Percentiles rank a stretch among this genome's conserved stretches.
These are phyloP conservation scores for Linanthus parryae DNA, from an alignment of 148 eudicot genomes.

Conservation along the genomic window DNA sequence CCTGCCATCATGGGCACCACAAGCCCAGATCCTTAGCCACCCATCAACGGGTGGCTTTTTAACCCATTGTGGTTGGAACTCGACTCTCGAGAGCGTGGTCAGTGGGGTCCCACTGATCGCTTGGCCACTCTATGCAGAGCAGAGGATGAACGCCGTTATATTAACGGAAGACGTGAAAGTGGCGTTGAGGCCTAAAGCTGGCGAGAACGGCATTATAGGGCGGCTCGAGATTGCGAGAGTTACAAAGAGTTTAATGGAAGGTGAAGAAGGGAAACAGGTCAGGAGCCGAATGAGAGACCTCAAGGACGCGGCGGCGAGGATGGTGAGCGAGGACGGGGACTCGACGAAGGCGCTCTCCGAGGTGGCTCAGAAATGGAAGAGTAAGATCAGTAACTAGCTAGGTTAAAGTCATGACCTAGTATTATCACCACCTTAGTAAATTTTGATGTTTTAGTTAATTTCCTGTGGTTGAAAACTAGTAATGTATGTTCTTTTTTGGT, in stretches of 20 bases:
- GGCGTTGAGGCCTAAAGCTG: conserved; percentile 28
- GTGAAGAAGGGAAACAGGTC: conserved; percentile 42
- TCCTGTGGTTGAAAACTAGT: no score
- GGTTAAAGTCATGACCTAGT: neutral
- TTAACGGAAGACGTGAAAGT: conserved; percentile 34
- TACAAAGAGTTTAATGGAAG: conserved; percentile 45
- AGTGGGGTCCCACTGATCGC: conserved; percentile 44
- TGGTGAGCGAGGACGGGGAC: conserved; percentile 30
- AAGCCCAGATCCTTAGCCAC: conserved; percentile 33
- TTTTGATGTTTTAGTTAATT: no score
- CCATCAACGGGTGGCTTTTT: conserved; percentile 46
- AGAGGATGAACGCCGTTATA: conserved; percentile 41
- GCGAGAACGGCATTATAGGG: conserved; percentile 17
- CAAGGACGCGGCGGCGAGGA: conserved; percentile 35
- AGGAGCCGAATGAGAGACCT: conserved; percentile 27
- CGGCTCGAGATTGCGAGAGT: conserved; percentile 30
- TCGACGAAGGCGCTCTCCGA: conserved; percentile 32
- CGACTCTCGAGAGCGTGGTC: conserved; percentile 40
- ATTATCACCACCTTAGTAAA: no score
- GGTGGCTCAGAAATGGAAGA: conserved; percentile 36
- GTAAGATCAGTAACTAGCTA: conserved; percentile 6
- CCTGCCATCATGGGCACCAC: conserved; percentile 49
- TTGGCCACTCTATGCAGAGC: conserved; percentile 63
- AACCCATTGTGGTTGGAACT: conserved; percentile 61
- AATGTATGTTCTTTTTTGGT: no score